These are phyloP conservation scores for Eucommia ulmoides DNA, from an alignment of 257 asterid genomes.

Conservation along the genomic window DNA sequence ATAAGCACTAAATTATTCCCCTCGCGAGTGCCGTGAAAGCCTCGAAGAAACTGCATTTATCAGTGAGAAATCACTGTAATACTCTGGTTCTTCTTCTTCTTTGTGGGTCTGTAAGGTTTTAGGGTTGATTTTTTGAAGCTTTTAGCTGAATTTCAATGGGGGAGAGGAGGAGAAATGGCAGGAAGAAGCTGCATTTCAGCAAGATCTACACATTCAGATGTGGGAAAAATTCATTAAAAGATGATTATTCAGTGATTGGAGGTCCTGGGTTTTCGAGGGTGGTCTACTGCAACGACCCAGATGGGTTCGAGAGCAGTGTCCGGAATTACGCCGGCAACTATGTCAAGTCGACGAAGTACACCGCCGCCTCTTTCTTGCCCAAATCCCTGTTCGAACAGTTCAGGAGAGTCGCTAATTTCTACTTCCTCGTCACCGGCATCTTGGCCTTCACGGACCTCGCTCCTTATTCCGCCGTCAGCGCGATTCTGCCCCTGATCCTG, in stretches of 20 bases:
- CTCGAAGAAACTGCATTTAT: no score
- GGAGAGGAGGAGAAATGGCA: slow-evolving; percentile 29
- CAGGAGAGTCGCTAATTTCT: slow-evolving; percentile 87
- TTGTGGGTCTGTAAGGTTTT: slow-evolving; percentile 3
- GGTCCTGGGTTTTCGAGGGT: slow-evolving; percentile 89
- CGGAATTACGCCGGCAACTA: slow-evolving; percentile 46
- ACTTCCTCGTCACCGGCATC: slow-evolving; percentile 60
- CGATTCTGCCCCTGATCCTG: slow-evolving; percentile 50
- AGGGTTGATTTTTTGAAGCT: neutral
- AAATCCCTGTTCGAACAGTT: slow-evolving; percentile 90
- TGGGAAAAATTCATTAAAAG: slow-evolving; percentile 34
- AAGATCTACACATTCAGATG: slow-evolving; percentile 66
- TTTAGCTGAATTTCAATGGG: neutral
- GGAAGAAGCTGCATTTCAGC: slow-evolving; percentile 56
- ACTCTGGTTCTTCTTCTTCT: neutral
- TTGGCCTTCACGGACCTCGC: slow-evolving; percentile 66
- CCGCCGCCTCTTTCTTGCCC: slow-evolving; percentile 72
- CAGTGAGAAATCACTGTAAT: no score
- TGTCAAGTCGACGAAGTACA: slow-evolving; percentile 71
- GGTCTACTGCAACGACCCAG: slow-evolving; percentile 66
- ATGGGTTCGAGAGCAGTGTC: slow-evolving; percentile 24
- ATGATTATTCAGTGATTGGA: slow-evolving; percentile 67
- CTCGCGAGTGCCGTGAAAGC: no score
- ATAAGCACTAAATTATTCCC: slow-evolving; percentile 8
- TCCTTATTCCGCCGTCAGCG: slow-evolving; percentile 63